A percentile compares a stretch with the other conserved stretches of the same genome.
phyloP scores from a whole-genome alignment of 306 rosid genomes.

The Castanea crenata region DNA sequence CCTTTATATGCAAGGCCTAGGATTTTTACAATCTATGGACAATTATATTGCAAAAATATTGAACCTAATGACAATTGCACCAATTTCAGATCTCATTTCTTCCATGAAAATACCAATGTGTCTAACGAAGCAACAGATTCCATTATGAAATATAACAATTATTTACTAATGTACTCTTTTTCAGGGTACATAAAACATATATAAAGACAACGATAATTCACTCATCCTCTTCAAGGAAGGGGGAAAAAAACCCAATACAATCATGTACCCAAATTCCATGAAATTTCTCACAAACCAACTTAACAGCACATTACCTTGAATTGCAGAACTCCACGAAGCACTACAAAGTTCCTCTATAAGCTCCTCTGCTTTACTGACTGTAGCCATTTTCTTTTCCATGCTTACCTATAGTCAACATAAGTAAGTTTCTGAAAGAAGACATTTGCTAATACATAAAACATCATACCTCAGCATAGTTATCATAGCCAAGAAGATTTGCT shows the following conservation, averaged over 20 bases:
- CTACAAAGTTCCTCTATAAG: conserved; percentile 89
- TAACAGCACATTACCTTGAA: conserved; percentile 56
- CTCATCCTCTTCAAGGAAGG: background rate
- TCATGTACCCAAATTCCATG: background rate
- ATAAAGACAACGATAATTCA: background rate
- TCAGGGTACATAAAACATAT: background rate
- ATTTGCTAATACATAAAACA: background rate
- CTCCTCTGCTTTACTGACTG: conserved; percentile 86
- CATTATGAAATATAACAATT: background rate
- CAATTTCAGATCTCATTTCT: background rate
- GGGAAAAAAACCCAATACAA: background rate
- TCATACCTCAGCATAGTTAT: conserved; percentile 93
- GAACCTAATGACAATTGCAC: background rate
- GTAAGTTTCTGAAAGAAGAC: background rate
- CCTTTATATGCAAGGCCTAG: background rate
- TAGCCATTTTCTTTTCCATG: conserved; percentile 98
- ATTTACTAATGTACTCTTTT: background rate
- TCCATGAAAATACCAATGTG: background rate
- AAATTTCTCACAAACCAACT: background rate
- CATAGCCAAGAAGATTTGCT: conserved; percentile 83
- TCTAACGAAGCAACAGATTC: background rate
- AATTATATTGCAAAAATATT: background rate
- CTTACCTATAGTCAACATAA: conserved; percentile 62
- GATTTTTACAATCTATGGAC: background rate
- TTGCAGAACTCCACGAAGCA: conserved; percentile 93